Conservation (phyloP, 371 early-diverging fungal genomes). For the Mortierella sp. region DNA sequence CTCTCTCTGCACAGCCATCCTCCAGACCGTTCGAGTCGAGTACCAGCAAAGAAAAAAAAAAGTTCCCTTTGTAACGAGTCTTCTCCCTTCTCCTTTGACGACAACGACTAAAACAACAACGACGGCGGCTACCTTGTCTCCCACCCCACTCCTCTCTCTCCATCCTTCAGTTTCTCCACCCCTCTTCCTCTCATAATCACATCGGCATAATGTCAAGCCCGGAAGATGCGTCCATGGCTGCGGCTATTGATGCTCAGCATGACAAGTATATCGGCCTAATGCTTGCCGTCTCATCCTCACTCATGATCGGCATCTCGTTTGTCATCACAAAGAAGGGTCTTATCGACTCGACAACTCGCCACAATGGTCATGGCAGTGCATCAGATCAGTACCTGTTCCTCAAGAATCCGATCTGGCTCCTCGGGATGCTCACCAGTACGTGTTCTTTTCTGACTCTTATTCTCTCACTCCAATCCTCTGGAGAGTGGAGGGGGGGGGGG, state of each 20-base stretch:
- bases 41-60: not conserved
- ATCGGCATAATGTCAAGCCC: slow-evolving; percentile 30
- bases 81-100: not conserved
- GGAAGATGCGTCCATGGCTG: slow-evolving; percentile 11
- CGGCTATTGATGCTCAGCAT: slow-evolving; percentile 55
- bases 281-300: slow-evolving; percentile 82
- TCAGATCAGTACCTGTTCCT: slow-evolving; percentile 82
- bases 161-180: not conserved
- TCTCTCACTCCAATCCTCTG: not conserved
- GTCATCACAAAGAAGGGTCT: slow-evolving; percentile 91
- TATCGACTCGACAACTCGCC: slow-evolving; percentile 64
- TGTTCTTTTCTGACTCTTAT: slow-evolving; percentile 2
- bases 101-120: not conserved
- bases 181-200: not conserved
- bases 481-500: not conserved
- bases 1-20: no score
- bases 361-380: slow-evolving; percentile 59
- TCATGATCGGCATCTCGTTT: slow-evolving; percentile 86
- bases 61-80: not conserved
- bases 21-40: no score
- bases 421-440: slow-evolving; percentile 88
- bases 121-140: not conserved
- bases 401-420: slow-evolving; percentile 90
- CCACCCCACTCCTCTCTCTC: not conserved
- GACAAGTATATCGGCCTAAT: slow-evolving; percentile 88